A percentile compares a stretch with the other conserved stretches of the same genome.
These are phyloP conservation scores for Fusarium lyarnte DNA, from an alignment of 2,329 filamentous ascomycete genomes.

Conservation along the genomic window DNA sequence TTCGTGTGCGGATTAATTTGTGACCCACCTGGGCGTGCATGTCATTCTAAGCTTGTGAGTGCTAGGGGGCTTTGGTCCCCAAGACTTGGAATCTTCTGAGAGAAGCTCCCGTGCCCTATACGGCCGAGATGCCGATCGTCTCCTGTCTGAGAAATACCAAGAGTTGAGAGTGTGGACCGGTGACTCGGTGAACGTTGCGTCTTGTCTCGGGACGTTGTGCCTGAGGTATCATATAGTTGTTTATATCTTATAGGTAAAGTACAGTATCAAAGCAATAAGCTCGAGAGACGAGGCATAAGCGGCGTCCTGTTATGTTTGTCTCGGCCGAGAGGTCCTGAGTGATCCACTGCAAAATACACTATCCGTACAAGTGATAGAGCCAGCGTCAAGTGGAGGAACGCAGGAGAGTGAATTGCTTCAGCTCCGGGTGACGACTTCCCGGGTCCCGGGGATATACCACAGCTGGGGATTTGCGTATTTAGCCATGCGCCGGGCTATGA, in stretches of 20 bases:
- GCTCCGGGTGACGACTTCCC: slow-evolving; percentile 13
- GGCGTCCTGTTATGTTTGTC: slow-evolving; percentile 1
- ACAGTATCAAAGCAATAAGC: neutral
- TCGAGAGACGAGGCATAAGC: neutral
- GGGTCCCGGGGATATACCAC: slow-evolving; percentile 18
- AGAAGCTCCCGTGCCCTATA: neutral
- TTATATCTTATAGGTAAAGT: neutral
- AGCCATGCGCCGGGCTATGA: neutral
- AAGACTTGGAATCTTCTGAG: slow-evolving; percentile 3
- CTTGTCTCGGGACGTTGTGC: slow-evolving; percentile 11
- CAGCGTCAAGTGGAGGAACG: slow-evolving; percentile 4
- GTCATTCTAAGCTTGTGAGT: slow-evolving; percentile 27
- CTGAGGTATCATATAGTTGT: neutral
- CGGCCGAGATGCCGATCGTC: slow-evolving; percentile 32
- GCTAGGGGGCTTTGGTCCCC: slow-evolving; percentile 12
- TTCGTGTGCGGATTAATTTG: too few species aligned
- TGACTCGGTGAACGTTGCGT: slow-evolving; percentile 26
- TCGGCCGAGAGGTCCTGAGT: slow-evolving; percentile 5
- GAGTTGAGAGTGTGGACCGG: slow-evolving; percentile 22
- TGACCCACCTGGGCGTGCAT: too few species aligned
- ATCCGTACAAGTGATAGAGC: slow-evolving; percentile 1
- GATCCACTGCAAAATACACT: neutral
- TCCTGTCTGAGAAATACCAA: slow-evolving; percentile 28
- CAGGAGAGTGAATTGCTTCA: neutral
- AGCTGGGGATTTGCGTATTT: slow-evolving; percentile 6